Evolutionary conservation across 2,329 filamentous ascomycete genomes (phyloP).

Genomic region (Amauroascus niger): DNA sequence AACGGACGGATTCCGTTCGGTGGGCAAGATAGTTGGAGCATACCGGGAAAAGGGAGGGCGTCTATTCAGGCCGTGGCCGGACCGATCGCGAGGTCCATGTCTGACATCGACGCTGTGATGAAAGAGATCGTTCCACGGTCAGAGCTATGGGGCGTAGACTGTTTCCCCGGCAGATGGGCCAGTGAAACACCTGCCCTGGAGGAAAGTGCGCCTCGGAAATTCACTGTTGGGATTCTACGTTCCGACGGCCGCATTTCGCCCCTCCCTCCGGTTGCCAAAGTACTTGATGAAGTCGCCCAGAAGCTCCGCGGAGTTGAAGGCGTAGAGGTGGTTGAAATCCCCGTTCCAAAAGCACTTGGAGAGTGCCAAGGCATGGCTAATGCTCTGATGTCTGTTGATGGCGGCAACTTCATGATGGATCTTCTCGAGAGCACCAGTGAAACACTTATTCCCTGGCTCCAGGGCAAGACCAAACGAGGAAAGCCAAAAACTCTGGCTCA

Average conservation of each 20-base stretch:
- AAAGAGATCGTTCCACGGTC: slow-evolving; percentile 42
- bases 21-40: slow-evolving; percentile 41
- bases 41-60: slow-evolving; percentile 42
- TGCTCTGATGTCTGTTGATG: slow-evolving; percentile 50
- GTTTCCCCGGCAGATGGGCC: slow-evolving; percentile 37
- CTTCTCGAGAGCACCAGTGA: slow-evolving; percentile 48
- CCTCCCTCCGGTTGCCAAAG: slow-evolving; percentile 33
- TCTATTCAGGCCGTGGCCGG: slow-evolving; percentile 43
- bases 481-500: slow-evolving; percentile 40
- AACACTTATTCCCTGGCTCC: slow-evolving; percentile 52
- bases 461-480: slow-evolving; percentile 42
- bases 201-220: slow-evolving; percentile 23
- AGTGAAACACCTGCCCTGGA: slow-evolving; percentile 19
- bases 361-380: slow-evolving; percentile 50
- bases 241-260: slow-evolving; percentile 34
- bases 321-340: slow-evolving; percentile 51
- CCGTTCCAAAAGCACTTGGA: slow-evolving; percentile 44
- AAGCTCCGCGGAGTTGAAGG: slow-evolving; percentile 30
- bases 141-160: slow-evolving; percentile 44
- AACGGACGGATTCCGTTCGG: slow-evolving; percentile 43
- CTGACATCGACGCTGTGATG: slow-evolving; percentile 42
- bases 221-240: slow-evolving; percentile 36
- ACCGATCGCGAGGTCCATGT: slow-evolving; percentile 33
- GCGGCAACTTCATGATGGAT: slow-evolving; percentile 47
- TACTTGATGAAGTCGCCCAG: slow-evolving; percentile 33